Evolutionary conservation across 352 stramenopile species (phyloP), one percentile per base, ranked within the genome.

Genomic region (Globisporangium heterothallicum): DNA sequence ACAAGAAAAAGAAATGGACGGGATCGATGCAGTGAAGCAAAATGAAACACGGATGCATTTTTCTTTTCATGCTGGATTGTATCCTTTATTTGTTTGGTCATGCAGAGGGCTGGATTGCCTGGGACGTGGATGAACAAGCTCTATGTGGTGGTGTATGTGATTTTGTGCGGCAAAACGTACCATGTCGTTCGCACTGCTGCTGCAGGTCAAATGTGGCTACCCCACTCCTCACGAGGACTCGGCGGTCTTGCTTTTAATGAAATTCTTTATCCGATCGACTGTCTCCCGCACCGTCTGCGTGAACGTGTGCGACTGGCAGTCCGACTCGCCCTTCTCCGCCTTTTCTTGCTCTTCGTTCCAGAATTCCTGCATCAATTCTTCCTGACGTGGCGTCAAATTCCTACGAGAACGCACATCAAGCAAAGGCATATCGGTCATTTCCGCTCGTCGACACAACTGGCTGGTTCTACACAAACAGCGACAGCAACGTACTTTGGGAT

Each of bases 281-380:
- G 84, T 95, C 49, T 88, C 66, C 30, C 74, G 74, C 60, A 92
- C 82, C 26, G 82, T 87, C 42, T 85, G 64, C 55, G 67, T 63
- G 61, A 95, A 95, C 58, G 83, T 82, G 56, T 92, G 77, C 49
- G 78, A 81, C 70, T 93, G 92, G 78, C 75, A 85, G 48, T 79
- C 67, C 27, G 74, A 84, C 43, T 89, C 77, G 49, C 83, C 82
- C 58, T 77, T 84, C 45, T 78, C 72, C 14, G 58, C 71, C 14
- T 81, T 74, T 42, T 80, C 66, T 42, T 88, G 53, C 61, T 96
- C 86, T 61, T 94, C 84, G 53, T 96, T 86, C 45, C 96, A 67
- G 52, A 99, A 98, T 58, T 98, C 90, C 59, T 97, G 49, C 71
- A 99, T 89, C 16, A 99, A 71, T 56, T 99, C 89, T 64, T 97